Evolutionary conservation across 345 rosid genomes (phyloP).

Genomic region (Camelina neglecta): DNA sequence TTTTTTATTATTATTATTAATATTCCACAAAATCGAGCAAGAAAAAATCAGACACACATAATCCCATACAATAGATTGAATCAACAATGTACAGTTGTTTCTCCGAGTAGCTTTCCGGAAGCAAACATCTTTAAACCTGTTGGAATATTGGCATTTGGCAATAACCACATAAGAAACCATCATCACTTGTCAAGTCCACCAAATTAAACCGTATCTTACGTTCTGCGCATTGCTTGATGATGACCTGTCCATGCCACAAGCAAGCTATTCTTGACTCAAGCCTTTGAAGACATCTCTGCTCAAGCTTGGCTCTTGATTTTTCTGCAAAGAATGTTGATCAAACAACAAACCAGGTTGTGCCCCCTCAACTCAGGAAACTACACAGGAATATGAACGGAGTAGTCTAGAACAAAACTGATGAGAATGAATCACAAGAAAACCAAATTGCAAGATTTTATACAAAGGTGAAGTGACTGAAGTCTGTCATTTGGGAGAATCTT

Average conservation of each 20-base stretch:
- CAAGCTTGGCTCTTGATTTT: constrained; percentile 17
- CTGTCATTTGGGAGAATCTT: constrained; percentile 19
- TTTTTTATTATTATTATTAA: too few species aligned
- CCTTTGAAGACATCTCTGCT: constrained; percentile 6
- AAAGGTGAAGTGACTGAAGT: constrained; percentile 4
- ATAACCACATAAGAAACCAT: too few species aligned
- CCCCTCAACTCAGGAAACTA: constrained; percentile 3
- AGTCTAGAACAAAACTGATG: neutral
- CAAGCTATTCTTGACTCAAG: constrained; percentile 52
- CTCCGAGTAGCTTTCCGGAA: neutral
- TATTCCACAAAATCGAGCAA: neutral
- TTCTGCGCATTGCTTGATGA: constrained; percentile 49
- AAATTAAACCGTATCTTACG: too few species aligned
- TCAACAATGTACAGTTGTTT: neutral
- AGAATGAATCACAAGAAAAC: constrained; percentile 25
- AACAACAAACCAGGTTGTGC: constrained; percentile 7
- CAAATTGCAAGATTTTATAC: constrained; percentile 32
- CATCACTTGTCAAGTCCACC: too few species aligned
- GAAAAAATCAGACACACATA: neutral
- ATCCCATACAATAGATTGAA: neutral
- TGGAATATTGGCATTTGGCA: too few species aligned
- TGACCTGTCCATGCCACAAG: constrained; percentile 65
- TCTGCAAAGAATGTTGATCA: constrained; percentile 19
- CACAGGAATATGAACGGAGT: neutral
- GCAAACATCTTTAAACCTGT: too few species aligned